These are phyloP conservation scores for Cyberlindnera mycetangii DNA, from an alignment of 805 yeast species.

Conservation along the genomic window DNA sequence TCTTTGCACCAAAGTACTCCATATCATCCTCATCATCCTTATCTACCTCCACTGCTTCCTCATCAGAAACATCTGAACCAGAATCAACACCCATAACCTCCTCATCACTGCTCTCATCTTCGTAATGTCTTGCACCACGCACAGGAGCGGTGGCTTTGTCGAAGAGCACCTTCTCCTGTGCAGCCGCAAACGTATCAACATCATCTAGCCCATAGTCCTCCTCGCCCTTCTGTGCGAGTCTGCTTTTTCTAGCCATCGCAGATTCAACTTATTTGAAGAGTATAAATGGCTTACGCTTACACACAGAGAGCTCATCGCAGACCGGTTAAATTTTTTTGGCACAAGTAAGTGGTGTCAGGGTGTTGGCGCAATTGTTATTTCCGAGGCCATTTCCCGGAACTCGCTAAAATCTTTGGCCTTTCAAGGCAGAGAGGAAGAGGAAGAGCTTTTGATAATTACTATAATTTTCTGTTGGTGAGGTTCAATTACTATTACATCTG, in stretches of 20 bases:
- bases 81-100: conserved; percentile 45
- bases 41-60: conserved; percentile 42
- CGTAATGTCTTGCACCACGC: conserved; percentile 34
- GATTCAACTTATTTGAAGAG: too few relatives aligned
- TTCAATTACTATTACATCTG: too few relatives aligned
- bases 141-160: conserved; percentile 51
- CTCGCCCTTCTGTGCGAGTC: conserved; percentile 11
- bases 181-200: conserved; percentile 64
- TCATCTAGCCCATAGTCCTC: conserved; percentile 55
- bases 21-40: conserved; percentile 28
- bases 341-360: neutral
- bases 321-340: conserved; percentile 2
- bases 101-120: conserved; percentile 47
- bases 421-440: too few relatives aligned
- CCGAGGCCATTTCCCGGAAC: neutral
- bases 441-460: too few relatives aligned
- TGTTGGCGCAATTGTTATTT: conserved; percentile 1
- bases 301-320: conserved; percentile 10
- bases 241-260: conserved; percentile 23
- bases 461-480: too few relatives aligned
- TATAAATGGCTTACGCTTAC: neutral
- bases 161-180: conserved; percentile 52
- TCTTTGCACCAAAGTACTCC: conserved; percentile 30
- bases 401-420: neutral
- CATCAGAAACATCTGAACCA: conserved; percentile 40